Percentiles rank a stretch among this genome's conserved stretches.
phyloP scores from a whole-genome alignment of 768 basidiomycete species.

The Collybia nuda region DNA sequence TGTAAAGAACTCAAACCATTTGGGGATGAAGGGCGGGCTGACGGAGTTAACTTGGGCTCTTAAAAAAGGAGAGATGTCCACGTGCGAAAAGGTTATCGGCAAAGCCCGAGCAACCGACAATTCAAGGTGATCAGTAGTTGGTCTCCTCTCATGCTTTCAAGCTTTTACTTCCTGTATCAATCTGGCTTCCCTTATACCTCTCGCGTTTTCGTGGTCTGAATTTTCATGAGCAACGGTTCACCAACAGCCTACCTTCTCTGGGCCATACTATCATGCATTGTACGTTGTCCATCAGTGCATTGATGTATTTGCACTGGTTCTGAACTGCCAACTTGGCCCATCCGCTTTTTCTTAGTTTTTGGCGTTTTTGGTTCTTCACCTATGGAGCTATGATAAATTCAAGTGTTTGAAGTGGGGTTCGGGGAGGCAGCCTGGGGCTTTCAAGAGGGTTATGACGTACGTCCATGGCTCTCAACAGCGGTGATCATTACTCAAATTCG shows the following conservation, averaged over 20 bases:
- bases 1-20: too few relatives aligned
- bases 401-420: slow-evolving; percentile 74
- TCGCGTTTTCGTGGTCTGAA: neutral
- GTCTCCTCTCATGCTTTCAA: neutral
- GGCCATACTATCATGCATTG: slow-evolving; percentile 67
- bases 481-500: slow-evolving; percentile 11
- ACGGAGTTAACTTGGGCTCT: neutral
- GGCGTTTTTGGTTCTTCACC: slow-evolving; percentile 64
- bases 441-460: slow-evolving; percentile 88
- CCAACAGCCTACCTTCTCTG: slow-evolving; percentile 75
- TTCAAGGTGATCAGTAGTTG: neutral
- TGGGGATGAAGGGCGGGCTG: too few relatives aligned
- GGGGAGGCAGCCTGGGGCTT: slow-evolving; percentile 78
- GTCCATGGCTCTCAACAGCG: slow-evolving; percentile 22
- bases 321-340: slow-evolving; percentile 5
- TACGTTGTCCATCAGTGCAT: slow-evolving; percentile 52
- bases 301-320: slow-evolving; percentile 25
- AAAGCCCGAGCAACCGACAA: neutral
- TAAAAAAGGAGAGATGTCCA: slow-evolving; percentile 1
- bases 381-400: slow-evolving; percentile 82
- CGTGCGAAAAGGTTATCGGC: neutral
- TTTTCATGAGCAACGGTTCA: slow-evolving; percentile 69
- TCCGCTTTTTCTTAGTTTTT: slow-evolving; percentile 50
- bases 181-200: slow-evolving; percentile 2
- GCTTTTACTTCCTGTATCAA: neutral